Base-by-base conservation (phyloP, 129 eudicot species). In the Saussurea involucrata region DNA sequence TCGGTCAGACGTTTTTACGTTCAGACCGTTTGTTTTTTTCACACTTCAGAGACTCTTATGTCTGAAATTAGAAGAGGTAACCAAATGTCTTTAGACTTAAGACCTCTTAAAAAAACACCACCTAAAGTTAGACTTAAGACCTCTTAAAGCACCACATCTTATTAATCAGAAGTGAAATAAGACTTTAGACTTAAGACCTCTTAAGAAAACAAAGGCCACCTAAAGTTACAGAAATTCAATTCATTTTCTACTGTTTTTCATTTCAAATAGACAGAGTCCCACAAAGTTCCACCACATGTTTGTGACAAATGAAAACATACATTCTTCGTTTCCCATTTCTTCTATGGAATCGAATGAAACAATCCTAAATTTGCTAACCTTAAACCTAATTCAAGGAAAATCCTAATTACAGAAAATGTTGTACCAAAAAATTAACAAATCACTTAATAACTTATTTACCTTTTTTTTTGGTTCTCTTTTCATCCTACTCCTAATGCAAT, bases 361-460 rank as follows among this genome's bases (percentile, higher is more conserved):
- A 40, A 42, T 63, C 66, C 72, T 27, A 46, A 37, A 78, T 20
- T 42, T 78, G 65, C 76, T 60, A 61, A 27, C 3, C 37, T 68
- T 49, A 68, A 68, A 33, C 69, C 75, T 57, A 61, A 69, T 17
- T 32, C 33, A 32, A 68, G 33, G 42, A 69, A 60, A 33, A 36
- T 28, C 4, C 33, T 63, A 63, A 24, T 22, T 68, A 33, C 74
- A 77, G 32, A 66, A 29, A 65, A 76, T 20, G 8, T 55, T 68
- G 42, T 66, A 31, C 63, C 36, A 24, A 72, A 63, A 63, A 29
- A 20, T 10, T 24, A 36, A 57, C 32, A 34, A 10, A 72, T 5
- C 53, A 64, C 49, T 73, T 33, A 15, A 21, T 9, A 49, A 40
- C 76, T 49, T 53, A 44, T 21, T 27, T 27, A 27, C 29, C 3